Percentiles rank a stretch among this genome's conserved stretches.
These are phyloP conservation scores for Claviceps humidiphila DNA, from an alignment of 2,329 filamentous ascomycete genomes.

Conservation along the genomic window DNA sequence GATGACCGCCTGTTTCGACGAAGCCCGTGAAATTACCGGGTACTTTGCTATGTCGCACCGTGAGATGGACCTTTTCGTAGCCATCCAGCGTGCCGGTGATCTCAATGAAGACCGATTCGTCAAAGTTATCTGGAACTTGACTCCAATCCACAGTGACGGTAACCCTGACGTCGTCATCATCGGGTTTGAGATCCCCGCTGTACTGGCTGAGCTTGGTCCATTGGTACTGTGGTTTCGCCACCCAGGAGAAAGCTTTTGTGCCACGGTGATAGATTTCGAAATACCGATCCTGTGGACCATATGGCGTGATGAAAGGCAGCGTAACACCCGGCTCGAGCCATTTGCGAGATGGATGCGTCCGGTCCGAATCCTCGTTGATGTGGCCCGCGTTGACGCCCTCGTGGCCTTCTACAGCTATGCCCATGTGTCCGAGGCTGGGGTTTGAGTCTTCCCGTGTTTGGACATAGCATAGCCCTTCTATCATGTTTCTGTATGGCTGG, in stretches of 20 bases:
- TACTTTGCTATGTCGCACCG: conserved; percentile 9
- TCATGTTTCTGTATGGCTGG: conserved; percentile 38
- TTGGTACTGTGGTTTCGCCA: conserved; percentile 17
- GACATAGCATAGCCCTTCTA: conserved; percentile 39
- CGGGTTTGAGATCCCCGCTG: conserved; percentile 17
- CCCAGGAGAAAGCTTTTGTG: conserved; percentile 17
- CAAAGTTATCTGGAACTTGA: conserved; percentile 23
- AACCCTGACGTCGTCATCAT: conserved; percentile 18
- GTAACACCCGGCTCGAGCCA: conserved; percentile 18
- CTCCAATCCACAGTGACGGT: conserved; percentile 20
- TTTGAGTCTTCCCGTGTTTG: conserved; percentile 34
- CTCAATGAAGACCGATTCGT: conserved; percentile 27
- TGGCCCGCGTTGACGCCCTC: conserved; percentile 21
- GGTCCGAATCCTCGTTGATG: conserved; percentile 41
- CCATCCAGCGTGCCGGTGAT: conserved; percentile 23
- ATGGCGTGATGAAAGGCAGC: conserved; percentile 19
- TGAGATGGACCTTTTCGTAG: conserved; percentile 22
- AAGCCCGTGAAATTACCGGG: conserved; percentile 23
- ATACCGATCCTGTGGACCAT: conserved; percentile 18
- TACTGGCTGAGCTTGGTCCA: conserved; percentile 19
- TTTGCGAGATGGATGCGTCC: conserved; percentile 27
- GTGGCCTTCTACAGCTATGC: conserved; percentile 19
- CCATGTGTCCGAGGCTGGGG: conserved; percentile 28
- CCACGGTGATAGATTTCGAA: conserved; percentile 24
- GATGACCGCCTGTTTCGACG: conserved; percentile 19